Base-by-base conservation (phyloP, 306 rosid species). In the Trifolium fragiferum region DNA sequence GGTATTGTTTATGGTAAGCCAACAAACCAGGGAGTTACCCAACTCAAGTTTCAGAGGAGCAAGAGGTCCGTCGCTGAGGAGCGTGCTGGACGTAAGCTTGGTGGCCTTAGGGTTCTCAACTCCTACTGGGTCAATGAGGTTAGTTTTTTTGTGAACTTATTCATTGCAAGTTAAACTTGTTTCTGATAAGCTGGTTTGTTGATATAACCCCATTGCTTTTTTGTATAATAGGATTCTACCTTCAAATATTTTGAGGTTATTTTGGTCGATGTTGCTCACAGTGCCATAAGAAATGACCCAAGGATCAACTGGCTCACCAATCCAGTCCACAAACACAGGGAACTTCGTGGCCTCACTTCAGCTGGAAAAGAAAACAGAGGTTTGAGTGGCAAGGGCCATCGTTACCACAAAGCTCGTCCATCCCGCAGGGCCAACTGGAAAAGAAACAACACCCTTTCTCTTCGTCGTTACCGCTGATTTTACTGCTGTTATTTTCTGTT, bases 1-100 rank as follows among this genome's bases (percentile, higher is more conserved):
- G 98, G 97, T 84, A 93, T 93, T 76, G 98, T 93, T 16, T 93
- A 93, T 38, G 98, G 98, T 1, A 93, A 93, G 80, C 98, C 98
- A 15, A 93, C 98, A 8, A 93, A 93, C 78, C 98, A 93, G 74
- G 98, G 98, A 25, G 98, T 93, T 44, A 90, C 98, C 1, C 98
- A 93, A 27, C 83, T 93, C 21, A 93, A 93, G 62, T 93, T 93
- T 63, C 98, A 93, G 72, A 81, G 98, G 0, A 87, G 89, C 86
- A 90, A 90, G 93, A 89, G 97, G 76, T 90, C 97, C 1, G 97
- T 93, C 62, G 98, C 98, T 1, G 98, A 93, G 84, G 98, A 93
- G 78, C 89, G 97, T 19, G 98, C 97, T 32, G 98, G 98, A 0
- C 68, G 98, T 19, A 90, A 87, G 81, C 81, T 93, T 55, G 98